Evolutionary conservation across 2,329 filamentous ascomycete genomes (phyloP).

Genomic region (Aureobasidium lini): DNA sequence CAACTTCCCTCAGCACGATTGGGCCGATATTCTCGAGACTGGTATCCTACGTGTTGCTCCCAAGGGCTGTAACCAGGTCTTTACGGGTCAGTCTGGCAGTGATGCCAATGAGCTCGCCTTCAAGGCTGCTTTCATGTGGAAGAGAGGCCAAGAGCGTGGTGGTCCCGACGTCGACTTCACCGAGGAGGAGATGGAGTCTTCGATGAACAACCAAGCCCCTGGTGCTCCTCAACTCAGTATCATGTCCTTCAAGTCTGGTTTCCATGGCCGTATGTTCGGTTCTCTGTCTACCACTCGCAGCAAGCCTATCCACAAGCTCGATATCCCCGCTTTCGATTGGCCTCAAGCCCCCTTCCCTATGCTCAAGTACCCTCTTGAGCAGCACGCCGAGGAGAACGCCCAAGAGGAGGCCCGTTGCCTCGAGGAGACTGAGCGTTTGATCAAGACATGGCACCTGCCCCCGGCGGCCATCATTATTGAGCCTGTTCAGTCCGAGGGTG

Average conservation of each 20-base stretch:
- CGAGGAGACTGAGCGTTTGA: conserved; percentile 71
- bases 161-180: conserved; percentile 70
- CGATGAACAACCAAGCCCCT: conserved; percentile 75
- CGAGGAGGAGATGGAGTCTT: conserved; percentile 59
- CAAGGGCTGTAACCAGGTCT: conserved; percentile 75
- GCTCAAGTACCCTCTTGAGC: conserved; percentile 75
- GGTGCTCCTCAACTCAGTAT: conserved; percentile 72
- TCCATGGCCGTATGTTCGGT: conserved; percentile 84
- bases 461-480: conserved; percentile 76
- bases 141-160: conserved; percentile 69
- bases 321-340: conserved; percentile 91
- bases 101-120: conserved; percentile 89
- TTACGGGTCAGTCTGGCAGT: conserved; percentile 78
- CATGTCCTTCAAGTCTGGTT: conserved; percentile 74
- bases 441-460: conserved; percentile 67
- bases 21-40: conserved; percentile 66
- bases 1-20: conserved; percentile 78
- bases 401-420: conserved; percentile 70
- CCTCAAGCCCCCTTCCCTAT: conserved; percentile 82
- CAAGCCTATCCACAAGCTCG: conserved; percentile 87
- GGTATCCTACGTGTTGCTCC: conserved; percentile 75
- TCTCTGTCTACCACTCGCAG: conserved; percentile 77
- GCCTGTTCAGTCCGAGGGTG: conserved; percentile 84
- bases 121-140: conserved; percentile 91
- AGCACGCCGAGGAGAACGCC: conserved; percentile 68